phyloP scores from a whole-genome alignment of 1,284 basidiomycete genomes.

The Blastosporella zonata region DNA sequence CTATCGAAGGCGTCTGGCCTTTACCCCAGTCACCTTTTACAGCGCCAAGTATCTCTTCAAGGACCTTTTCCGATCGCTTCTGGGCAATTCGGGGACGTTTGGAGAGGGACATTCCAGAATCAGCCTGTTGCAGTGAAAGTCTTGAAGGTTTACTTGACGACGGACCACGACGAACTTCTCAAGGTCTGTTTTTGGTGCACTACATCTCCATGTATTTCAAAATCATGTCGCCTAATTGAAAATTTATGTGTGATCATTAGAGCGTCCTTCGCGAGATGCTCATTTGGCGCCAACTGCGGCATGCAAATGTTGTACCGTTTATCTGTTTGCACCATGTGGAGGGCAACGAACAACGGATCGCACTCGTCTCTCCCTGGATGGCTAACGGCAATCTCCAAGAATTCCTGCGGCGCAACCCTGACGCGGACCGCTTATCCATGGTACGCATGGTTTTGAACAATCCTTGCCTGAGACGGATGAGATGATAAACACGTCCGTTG shows the following conservation, averaged over 20 bases:
- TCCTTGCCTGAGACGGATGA: too few species aligned
- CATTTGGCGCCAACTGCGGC: conserved; percentile 24
- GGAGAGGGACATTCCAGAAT: conserved; percentile 18
- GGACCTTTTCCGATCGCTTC: conserved; percentile 12
- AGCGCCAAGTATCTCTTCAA: conserved; percentile 8
- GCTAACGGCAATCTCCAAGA: conserved; percentile 28
- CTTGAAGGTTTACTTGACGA: conserved; percentile 14
- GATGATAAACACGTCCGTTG: background rate
- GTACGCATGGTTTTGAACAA: conserved; percentile 11
- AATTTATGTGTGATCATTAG: background rate
- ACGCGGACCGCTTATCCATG: conserved; percentile 21
- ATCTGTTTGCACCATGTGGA: conserved; percentile 22
- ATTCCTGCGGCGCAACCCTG: conserved; percentile 15
- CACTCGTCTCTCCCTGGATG: conserved; percentile 36
- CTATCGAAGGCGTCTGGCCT: conserved; percentile 11
- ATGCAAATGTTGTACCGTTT: conserved; percentile 27
- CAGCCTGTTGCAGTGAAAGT: conserved; percentile 22
- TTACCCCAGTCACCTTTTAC: conserved; percentile 12
- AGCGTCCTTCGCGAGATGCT: conserved; percentile 22
- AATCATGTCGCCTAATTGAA: background rate
- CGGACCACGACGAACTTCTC: conserved; percentile 14
- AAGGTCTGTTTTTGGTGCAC: conserved; percentile 16
- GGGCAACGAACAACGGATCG: conserved; percentile 17
- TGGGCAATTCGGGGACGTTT: conserved; percentile 23
- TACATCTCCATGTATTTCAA: background rate